Evolutionary conservation across 2,329 filamentous ascomycete species (phyloP), one percentile per base, ranked within the genome.

Genomic region (Hymenoscyphus fructigenus): DNA sequence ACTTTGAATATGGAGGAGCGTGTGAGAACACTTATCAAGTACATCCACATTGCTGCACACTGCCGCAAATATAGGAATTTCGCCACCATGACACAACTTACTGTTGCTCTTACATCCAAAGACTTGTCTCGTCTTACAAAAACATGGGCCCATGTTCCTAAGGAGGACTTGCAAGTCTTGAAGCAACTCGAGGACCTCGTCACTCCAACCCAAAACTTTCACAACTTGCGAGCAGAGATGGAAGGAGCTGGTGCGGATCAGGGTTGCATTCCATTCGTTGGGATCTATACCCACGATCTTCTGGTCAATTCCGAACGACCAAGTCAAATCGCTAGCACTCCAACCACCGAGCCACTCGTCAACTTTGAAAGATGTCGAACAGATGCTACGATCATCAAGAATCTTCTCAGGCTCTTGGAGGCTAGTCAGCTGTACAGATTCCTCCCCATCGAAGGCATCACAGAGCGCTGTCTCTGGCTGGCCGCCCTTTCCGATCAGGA

Each of bases 391-490:
- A 89, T 93, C 47, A 88, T 94, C 69, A 95, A 95, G 81, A 92
- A 90, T 59, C 79, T 95, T 47, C 79, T 94, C 50, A 83, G 91
- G 26, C 80, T 95, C n/a, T 81, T 95, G 10, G 91, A 95, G 77
- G 89, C 90, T 1, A 93, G 91, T 75, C 86, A 88, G 26, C 84
- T 87, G 63, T 95, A 94, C 75, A 79, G 81, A 6, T 93, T 94
- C 75, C 84, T 88, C 70, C 88, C 91, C 0, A 86, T 93, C 44
- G 89, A 92, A 67, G 90, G 91, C 61, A 85, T 93, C 60, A 89
- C 91, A 4, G 91, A 92, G 77, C 84, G 90, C 68, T 95, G 91
- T 75, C 82, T 95, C n/a, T 95, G 92, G 91, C 88, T 95, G 79
- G 88, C 90, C 57, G 90, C 91, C 10, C 76, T 95, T 62, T 85